Base-by-base conservation (phyloP, 345 rosid genomes). In the Anacardium occidentale region DNA sequence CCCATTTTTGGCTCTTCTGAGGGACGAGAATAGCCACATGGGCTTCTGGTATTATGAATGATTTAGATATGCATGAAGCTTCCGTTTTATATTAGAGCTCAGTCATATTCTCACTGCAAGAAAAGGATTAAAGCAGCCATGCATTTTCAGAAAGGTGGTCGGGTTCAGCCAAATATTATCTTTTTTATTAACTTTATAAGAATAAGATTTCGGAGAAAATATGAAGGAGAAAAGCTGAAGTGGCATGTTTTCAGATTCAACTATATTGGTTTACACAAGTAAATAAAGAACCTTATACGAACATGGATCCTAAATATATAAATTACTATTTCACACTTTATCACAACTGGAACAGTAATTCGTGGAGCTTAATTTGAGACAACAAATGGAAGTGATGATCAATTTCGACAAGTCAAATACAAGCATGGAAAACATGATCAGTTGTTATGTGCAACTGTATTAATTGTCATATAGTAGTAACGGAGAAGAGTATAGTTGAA, bases 21-120 rank as follows among this genome's bases (percentile, higher is more conserved):
- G 83, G 62, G 78, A 78, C 79, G 9, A 37, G 8, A 37, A 37
- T 37, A 81, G 6, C 76, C 83, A 84, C 87, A 66, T 84, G 85
- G 80, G 70, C 40, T 69, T 79, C 83, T 77, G 25, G 60, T 20
- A 4, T 44, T 14, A 9, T 66, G 47, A 66, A 20, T 29, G 70
- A 73, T 57, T 55, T 45, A 71, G 69, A 62, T 48, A 68, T 4
- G 17, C 18, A 13, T 24, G 5, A 50, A 73, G 66, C 55, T 71
- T 73, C 48, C 70, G 26, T 13, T 76, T 37, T 62, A 42, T 69
- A 29, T 75, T 40, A 22, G 44, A 45, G 50, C 13, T 61, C 17
- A 29, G 40, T 69, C 63, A 64, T 68, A 24, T 53, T 60, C 7
- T 74, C 62, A 52, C 40, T 10, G 64, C 32, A 17, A 17, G 50